A percentile compares a stretch with the other conserved stretches of the same genome.
phyloP scores from a whole-genome alignment of 306 rosid genomes.

The Quercus suber region DNA sequence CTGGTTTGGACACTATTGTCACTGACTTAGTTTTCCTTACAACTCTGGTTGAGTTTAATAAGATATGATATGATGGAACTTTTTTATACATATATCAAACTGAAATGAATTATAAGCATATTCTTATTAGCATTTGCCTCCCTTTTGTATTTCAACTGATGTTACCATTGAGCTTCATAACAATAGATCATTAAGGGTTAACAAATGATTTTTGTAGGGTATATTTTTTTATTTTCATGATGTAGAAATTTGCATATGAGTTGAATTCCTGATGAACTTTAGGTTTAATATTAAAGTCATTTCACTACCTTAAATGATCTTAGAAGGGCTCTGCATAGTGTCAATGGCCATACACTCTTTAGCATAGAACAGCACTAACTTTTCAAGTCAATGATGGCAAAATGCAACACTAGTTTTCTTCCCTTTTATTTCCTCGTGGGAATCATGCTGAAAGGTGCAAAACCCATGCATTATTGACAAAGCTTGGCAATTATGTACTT shows the following conservation, averaged over 20 bases:
- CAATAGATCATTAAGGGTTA: not conserved
- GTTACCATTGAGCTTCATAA: not conserved
- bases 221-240: not conserved
- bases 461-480: too few species aligned
- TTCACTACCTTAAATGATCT: not conserved
- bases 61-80: not conserved
- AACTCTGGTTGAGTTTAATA: not conserved
- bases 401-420: not conserved
- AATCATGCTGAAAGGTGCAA: too few species aligned
- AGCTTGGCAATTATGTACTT: too few species aligned
- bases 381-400: too few species aligned
- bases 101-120: not conserved
- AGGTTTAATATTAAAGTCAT: not conserved
- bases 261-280: not conserved
- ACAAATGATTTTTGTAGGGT: not conserved
- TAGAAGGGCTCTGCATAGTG: too few species aligned
- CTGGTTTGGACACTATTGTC: slow-evolving; percentile 39
- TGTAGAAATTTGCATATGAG: not conserved
- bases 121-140: not conserved
- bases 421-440: too few species aligned
- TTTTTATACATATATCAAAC: not conserved
- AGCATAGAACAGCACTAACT: too few species aligned
- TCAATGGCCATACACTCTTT: too few species aligned
- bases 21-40: slow-evolving; percentile 10
- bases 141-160: not conserved